Percentiles rank a stretch among this genome's conserved stretches.
These are phyloP conservation scores for Alternaria consortialis DNA, from an alignment of 2,329 filamentous ascomycete species.

Conservation along the genomic window DNA sequence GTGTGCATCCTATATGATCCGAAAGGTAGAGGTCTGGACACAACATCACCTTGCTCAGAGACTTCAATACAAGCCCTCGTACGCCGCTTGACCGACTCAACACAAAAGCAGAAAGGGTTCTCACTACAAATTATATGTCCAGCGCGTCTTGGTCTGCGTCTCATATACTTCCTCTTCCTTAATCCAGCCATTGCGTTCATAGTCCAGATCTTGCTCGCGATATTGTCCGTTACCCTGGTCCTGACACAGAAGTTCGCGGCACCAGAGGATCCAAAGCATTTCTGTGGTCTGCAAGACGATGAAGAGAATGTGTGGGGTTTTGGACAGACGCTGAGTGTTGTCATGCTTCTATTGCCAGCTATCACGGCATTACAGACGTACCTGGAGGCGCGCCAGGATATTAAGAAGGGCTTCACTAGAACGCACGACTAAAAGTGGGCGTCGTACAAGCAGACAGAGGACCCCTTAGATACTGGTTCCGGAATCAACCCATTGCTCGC, in stretches of 20 bases:
- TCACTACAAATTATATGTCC: conserved; percentile 9
- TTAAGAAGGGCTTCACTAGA: conserved; percentile 16
- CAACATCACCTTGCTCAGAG: conserved; percentile 12
- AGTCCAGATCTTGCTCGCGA: conserved; percentile 37
- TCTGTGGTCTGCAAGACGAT: conserved; percentile 36
- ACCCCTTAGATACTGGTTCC: background rate
- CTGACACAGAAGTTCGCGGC: conserved; percentile 41
- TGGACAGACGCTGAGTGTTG: conserved; percentile 43
- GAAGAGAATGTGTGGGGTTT: conserved; percentile 44
- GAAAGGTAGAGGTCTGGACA: conserved; percentile 6
- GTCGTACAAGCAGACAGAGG: background rate
- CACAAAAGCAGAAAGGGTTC: background rate
- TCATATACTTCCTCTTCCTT: conserved; percentile 37
- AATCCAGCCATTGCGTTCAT: conserved; percentile 40
- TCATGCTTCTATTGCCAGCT: conserved; percentile 39
- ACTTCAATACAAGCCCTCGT: conserved; percentile 7
- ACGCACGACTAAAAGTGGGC: background rate
- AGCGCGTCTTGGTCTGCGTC: conserved; percentile 21
- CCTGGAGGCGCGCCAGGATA: conserved; percentile 39
- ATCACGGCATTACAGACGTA: conserved; percentile 40
- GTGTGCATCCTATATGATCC: conserved; percentile 40
- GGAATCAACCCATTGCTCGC: background rate
- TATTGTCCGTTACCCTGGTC: conserved; percentile 34
- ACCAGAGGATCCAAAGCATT: conserved; percentile 25
- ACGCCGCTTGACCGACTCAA: conserved; percentile 18